phyloP scores from a whole-genome alignment of 1,139 yeast genomes.

The Nematodospora anomalae region DNA sequence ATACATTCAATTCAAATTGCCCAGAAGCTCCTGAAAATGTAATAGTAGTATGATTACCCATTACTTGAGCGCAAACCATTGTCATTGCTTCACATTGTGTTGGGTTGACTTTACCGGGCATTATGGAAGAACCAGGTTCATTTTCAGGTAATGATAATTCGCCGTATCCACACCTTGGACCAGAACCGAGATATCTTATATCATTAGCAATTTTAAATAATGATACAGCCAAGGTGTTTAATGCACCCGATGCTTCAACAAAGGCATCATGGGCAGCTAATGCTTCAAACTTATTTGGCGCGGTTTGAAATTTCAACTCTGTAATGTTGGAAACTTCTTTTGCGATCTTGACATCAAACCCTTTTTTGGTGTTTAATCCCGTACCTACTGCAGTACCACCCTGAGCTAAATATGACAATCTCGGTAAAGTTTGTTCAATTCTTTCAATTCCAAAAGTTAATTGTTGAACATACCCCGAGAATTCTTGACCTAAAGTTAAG shows the following conservation, averaged over 20 bases:
- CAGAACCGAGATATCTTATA: slow-evolving; percentile 91
- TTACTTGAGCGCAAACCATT: slow-evolving; percentile 91
- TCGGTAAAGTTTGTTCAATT: slow-evolving; percentile 66
- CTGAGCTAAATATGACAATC: slow-evolving; percentile 78
- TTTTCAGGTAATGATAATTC: slow-evolving; percentile 89
- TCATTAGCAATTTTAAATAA: slow-evolving; percentile 92
- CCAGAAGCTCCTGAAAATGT: slow-evolving; percentile 95
- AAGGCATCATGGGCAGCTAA: slow-evolving; percentile 95
- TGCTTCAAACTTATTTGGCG: slow-evolving; percentile 96
- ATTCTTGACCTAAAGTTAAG: slow-evolving; percentile 90
- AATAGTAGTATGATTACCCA: slow-evolving; percentile 88
- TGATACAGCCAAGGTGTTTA: slow-evolving; percentile 86
- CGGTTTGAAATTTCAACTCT: slow-evolving; percentile 79
- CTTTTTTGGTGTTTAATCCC: slow-evolving; percentile 83
- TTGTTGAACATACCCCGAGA: slow-evolving; percentile 90
- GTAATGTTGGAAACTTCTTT: slow-evolving; percentile 72
- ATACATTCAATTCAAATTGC: slow-evolving; percentile 91
- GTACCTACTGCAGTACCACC: slow-evolving; percentile 99
- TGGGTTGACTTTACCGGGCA: slow-evolving; percentile 98
- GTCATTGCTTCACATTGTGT: slow-evolving; percentile 96
- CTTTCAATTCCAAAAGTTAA: slow-evolving; percentile 79
- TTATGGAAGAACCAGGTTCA: slow-evolving; percentile 95
- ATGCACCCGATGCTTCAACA: slow-evolving; percentile 90
- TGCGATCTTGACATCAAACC: slow-evolving; percentile 79
- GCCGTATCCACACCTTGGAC: slow-evolving; percentile 97